Percentiles rank a stretch among this genome's conserved stretches.
Evolutionary conservation across 805 yeast species (phyloP).

Genomic region (Yarrowia divulgata): DNA sequence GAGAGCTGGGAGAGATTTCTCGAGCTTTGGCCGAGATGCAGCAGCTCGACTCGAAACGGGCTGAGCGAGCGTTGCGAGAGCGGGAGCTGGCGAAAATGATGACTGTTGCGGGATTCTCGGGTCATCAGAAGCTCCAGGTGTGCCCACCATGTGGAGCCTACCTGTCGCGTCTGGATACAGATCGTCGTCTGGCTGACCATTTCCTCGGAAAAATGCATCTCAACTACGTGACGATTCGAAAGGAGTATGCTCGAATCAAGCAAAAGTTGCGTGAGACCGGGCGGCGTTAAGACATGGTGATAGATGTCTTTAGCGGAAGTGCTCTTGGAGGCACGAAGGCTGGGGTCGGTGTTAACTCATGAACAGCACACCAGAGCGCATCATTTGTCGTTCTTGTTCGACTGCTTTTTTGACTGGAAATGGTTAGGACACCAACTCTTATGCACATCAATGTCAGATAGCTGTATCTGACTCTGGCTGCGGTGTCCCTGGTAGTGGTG

Average conservation of each 20-base stretch:
- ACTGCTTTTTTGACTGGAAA: too few species aligned
- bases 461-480: too few species aligned
- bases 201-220: conserved; percentile 86
- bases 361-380: too few species aligned
- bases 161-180: conserved; percentile 83
- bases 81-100: conserved; percentile 64
- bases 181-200: conserved; percentile 87
- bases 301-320: too few species aligned
- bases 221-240: conserved; percentile 78
- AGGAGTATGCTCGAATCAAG: conserved; percentile 43
- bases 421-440: too few species aligned
- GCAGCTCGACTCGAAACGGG: conserved; percentile 55
- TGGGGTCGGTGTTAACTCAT: too few species aligned
- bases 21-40: conserved; percentile 56
- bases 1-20: conserved; percentile 58
- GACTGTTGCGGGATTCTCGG: conserved; percentile 73
- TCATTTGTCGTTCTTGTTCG: too few species aligned
- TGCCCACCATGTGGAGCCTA: conserved; percentile 92
- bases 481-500: background rate
- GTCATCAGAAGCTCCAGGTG: conserved; percentile 89
- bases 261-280: conserved; percentile 40
- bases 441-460: too few species aligned
- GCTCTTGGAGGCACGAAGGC: too few species aligned
- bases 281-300: background rate
- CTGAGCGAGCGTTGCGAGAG: conserved; percentile 61